Base-by-base conservation (phyloP, 768 basidiomycete genomes). In the Cystofilobasidium ferigula region DNA sequence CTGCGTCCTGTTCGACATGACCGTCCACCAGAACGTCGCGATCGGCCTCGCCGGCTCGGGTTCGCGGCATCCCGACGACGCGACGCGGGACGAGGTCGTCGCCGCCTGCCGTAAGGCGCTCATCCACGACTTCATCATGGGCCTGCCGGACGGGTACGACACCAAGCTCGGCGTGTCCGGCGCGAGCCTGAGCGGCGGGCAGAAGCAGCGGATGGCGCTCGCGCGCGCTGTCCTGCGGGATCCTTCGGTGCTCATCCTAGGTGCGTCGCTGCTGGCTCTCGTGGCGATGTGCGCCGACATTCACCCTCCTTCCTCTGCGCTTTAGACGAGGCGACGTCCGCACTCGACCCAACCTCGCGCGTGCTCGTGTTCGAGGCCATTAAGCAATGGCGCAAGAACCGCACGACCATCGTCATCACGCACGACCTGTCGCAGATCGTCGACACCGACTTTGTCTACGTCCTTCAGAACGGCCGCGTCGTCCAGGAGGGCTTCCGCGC, bases 371-470 rank as follows among this genome's bases (percentile, higher is more conserved):
- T 89, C 68, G 79, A 80, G 57, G 78, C 79, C 12, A 74, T 84
- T 75, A 82, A 81, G 71, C 76, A 76, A 3, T 89, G 87, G 86
- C 80, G 89, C 9, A 72, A 74, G 20, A 86, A 87, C 78, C 84
- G 83, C 71, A 97, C 89, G 6, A 95, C 89, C 8, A 85, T 93
- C 73, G 86, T 93, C 69, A 95, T 97, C 74, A 97, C 94, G 0
- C 94, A 98, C 76, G 95, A 98, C 71, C 83, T 98, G 22, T 85
- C 86, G 1, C 88, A 92, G 70, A 87, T 99, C 69, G 76, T 77
- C 26, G 61, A 77, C 0, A 75, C 79, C 18, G 93, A 97, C 75
- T 97, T 95, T 70, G 89, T 95, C 16, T 95, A 98, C 73, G 88
- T 97, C 3, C 84, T 98, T 79, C 83, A 85, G 70, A 80, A 84